Percentiles rank a stretch among this genome's conserved stretches.
phyloP scores from a whole-genome alignment of 2,329 filamentous ascomycete species.

The Aspergillus sp. region DNA sequence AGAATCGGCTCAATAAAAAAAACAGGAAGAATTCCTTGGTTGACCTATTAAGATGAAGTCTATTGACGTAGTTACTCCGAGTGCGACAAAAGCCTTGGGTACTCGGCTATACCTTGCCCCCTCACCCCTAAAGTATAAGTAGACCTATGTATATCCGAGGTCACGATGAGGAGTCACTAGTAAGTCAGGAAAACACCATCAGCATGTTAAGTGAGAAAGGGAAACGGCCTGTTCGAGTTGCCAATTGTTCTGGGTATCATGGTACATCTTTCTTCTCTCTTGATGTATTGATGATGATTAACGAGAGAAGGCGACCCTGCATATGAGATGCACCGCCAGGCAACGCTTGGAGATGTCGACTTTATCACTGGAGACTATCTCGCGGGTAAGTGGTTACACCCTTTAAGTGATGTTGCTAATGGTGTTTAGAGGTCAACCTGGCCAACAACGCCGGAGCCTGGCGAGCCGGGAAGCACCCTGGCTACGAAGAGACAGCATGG shows the following conservation, averaged over 20 bases:
- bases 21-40: background rate
- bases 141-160: slow-evolving; percentile 4
- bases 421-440: slow-evolving; percentile 48
- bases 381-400: slow-evolving; percentile 39
- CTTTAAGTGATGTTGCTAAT: background rate
- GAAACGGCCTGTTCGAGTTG: slow-evolving; percentile 35
- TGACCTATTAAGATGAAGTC: background rate
- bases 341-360: slow-evolving; percentile 47
- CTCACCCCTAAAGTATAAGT: slow-evolving; percentile 4
- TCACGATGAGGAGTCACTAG: background rate
- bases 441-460: slow-evolving; percentile 52
- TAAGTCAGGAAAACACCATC: background rate
- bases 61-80: background rate
- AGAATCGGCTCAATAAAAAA: no score
- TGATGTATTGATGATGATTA: background rate
- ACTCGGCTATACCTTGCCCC: slow-evolving; percentile 12
- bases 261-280: slow-evolving; percentile 13
- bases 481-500: slow-evolving; percentile 55
- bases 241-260: slow-evolving; percentile 42
- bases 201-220: slow-evolving; percentile 4
- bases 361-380: slow-evolving; percentile 61
- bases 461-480: slow-evolving; percentile 46
- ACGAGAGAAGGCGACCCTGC: slow-evolving; percentile 35
- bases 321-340: slow-evolving; percentile 44
- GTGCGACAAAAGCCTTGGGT: slow-evolving; percentile 1